phyloP scores from a whole-genome alignment of 2,329 filamentous ascomycete genomes.

The Fusarium sp. region DNA sequence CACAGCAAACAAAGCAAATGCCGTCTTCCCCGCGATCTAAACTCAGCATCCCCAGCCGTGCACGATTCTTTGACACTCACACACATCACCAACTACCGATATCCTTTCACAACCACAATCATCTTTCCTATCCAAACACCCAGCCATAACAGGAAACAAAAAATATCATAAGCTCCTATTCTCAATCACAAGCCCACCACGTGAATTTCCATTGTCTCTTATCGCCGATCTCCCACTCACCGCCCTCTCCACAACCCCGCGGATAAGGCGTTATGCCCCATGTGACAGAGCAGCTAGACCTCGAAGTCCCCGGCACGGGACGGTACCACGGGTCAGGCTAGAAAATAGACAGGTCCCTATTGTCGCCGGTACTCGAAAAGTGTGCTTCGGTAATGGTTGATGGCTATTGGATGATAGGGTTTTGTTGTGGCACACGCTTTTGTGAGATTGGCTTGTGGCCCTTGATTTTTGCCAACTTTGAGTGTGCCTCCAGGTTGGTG shows the following conservation, averaged over 20 bases:
- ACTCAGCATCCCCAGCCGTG: constrained; percentile 4
- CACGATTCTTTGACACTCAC: not conserved
- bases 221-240: constrained; percentile 27
- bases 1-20: not conserved
- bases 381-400: not conserved
- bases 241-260: constrained; percentile 11
- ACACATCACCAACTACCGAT: not conserved
- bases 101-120: constrained; percentile 2
- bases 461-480: constrained; percentile 5
- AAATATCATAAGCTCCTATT: not conserved
- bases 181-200: constrained; percentile 3
- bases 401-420: constrained; percentile 14
- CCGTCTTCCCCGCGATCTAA: not conserved
- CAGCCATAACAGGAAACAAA: not conserved
- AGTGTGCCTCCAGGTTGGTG: not conserved
- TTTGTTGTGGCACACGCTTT: constrained; percentile 20
- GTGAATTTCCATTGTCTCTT: constrained; percentile 4
- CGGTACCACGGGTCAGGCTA: constrained; percentile 30
- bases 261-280: constrained; percentile 28
- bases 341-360: constrained; percentile 18
- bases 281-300: constrained; percentile 23
- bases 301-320: constrained; percentile 25
- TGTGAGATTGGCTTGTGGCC: constrained; percentile 1
- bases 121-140: constrained; percentile 1
- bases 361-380: constrained; percentile 17